These are phyloP conservation scores for Teratosphaeria zuluensis DNA, from an alignment of 2,329 filamentous ascomycete genomes.

Conservation along the genomic window DNA sequence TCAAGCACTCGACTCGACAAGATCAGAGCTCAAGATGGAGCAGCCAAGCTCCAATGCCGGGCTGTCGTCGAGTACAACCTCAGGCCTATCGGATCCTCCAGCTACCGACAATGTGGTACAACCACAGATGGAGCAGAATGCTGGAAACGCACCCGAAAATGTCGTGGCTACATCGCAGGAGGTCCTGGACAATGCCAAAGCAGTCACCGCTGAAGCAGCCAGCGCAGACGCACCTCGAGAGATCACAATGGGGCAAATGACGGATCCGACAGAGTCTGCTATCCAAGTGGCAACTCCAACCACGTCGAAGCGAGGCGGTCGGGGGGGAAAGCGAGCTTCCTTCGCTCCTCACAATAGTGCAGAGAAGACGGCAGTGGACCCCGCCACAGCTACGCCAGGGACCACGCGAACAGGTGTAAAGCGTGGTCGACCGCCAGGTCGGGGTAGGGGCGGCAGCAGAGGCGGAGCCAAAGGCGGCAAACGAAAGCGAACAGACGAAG, in stretches of 20 bases:
- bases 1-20: background rate
- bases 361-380: background rate
- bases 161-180: background rate
- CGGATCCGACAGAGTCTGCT: background rate
- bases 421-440: slow-evolving; percentile 14
- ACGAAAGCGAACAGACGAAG: slow-evolving; percentile 25
- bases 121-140: slow-evolving; percentile 13
- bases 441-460: slow-evolving; percentile 19
- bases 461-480: slow-evolving; percentile 28
- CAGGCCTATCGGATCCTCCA: background rate
- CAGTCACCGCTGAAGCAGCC: background rate
- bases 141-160: slow-evolving; percentile 2
- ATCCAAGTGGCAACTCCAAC: slow-evolving; percentile 1
- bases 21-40: background rate
- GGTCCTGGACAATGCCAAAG: background rate
- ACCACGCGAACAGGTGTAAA: background rate
- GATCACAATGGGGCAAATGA: background rate
- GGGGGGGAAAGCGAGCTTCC: background rate
- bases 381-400: background rate
- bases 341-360: background rate
- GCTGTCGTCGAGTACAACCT: background rate
- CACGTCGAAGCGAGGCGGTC: slow-evolving; percentile 6
- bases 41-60: background rate
- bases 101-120: background rate
- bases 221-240: background rate